Conservation (phyloP, 345 rosid genomes). For the Rhodomyrtus tomentosa region DNA sequence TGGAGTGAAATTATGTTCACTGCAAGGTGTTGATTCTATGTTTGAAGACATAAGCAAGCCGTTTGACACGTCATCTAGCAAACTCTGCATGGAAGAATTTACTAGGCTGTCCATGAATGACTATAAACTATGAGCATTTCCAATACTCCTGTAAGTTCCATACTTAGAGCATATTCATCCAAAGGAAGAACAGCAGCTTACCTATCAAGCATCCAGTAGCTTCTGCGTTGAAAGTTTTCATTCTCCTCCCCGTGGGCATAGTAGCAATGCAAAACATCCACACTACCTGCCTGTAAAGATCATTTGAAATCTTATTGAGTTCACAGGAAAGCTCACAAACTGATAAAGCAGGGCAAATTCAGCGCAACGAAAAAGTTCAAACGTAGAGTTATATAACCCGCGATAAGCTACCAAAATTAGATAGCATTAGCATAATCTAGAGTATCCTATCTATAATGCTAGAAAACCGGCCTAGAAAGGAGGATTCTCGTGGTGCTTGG, state of each 20-base stretch:
- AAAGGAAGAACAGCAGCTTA: conserved; percentile 23
- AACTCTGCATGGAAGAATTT: neutral
- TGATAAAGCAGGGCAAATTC: neutral
- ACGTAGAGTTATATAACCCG: neutral
- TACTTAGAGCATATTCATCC: neutral
- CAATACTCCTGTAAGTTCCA: neutral
- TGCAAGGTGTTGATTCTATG: neutral
- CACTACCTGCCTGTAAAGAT: conserved; percentile 54
- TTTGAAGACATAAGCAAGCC: neutral
- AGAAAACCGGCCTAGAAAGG: neutral
- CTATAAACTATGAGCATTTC: neutral
- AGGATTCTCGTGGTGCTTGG: neutral
- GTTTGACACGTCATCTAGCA: neutral
- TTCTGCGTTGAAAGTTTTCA: conserved; percentile 73
- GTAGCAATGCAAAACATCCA: conserved; percentile 88
- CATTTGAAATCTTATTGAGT: neutral
- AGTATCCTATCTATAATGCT: neutral
- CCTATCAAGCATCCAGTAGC: conserved; percentile 96
- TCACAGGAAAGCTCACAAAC: neutral
- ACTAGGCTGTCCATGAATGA: neutral
- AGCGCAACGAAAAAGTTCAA: neutral
- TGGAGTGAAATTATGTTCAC: neutral
- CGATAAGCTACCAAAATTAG: neutral
- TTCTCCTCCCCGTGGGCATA: conserved; percentile 92
- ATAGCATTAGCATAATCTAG: neutral